Evolutionary conservation across 2,329 filamentous ascomycete genomes (phyloP), one percentile per base, ranked within the genome.

Genomic region (Bipolaris sorokiniana): DNA sequence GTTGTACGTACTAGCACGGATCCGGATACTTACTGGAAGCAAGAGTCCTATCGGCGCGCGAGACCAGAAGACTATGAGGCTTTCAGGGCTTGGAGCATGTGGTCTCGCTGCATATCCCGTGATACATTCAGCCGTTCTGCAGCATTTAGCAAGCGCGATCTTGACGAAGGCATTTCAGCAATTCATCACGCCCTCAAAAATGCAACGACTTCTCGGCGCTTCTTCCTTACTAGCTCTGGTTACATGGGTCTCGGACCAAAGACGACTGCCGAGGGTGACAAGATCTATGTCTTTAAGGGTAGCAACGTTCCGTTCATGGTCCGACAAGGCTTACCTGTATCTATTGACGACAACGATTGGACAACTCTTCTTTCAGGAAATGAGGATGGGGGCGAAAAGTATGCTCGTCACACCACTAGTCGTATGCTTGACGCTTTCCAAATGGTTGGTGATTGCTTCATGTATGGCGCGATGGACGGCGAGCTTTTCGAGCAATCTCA

Each of bases 231-330:
- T 6, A 45, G 51, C 2, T 54, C 54, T 15, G 65, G 65, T 13
- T 65, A 57, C 16, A 65, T 69, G 46, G 66, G 66, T 4, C 53
- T 69, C 9, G 66, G 62, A 7, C 66, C 65, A 9, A 57, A 42
- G 15, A 56, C 53, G 1, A 58, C 62, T 6, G 15, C 34, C 9
- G 54, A 40, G n/a, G 65, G 62, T 5, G 65, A 68, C 26, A 28
- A 36, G 7, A 28, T 68, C 11, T 63, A 55, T 33, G 54, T 63
- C 1, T 49, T 68, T 7, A 51, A 59, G 20, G 54, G 56, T 5
- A 64, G 64, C 34, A 58, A 48, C 4, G 59, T 65, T 15, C 67
- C 65, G 4, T 65, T 69, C 23, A 22, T 69, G 10, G 33, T 66
- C 10, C 55, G 63, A 9, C 31, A 26, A 28, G 44, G 26, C 23